Evolutionary conservation across 2,329 filamentous ascomycete species (phyloP), one percentile per base, ranked within the genome.

Genomic region (Neopestalotiopsis clavispora): DNA sequence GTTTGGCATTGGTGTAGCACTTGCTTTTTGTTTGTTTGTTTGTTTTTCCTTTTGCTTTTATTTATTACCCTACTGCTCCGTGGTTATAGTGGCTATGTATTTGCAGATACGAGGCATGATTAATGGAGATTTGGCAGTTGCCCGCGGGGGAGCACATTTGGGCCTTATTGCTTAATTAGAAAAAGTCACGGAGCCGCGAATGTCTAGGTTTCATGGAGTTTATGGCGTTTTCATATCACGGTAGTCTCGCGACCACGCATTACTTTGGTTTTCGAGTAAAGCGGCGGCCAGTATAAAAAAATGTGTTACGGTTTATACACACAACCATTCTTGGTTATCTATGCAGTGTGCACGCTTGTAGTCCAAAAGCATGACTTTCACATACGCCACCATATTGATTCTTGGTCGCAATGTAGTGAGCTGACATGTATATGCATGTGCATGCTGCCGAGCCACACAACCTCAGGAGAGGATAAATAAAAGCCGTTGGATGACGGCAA

Each of bases 21-120:
- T 63, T 56, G 66, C 42, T 59, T 42, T 28, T 28, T 28, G 23
- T 28, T 28, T 28, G 23, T 28, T 28, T 28, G 23, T 28, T 28
- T 23, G 23, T 3, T 28, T 28, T 28, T 28, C 23, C 23, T 28
- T 28, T 59, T n/a, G n/a, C n/a, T 45, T 30, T 38, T 38, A 38
- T 38, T 7, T 38, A 6, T 38, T 38, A 52, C 45, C 17, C 45
- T 52, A 20, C 17, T 20, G 34, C 42, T 42, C 49, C 49, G 42
- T 66, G 17, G 52, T 57, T 28, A 66, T 66, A 58, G 42, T 32
- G 52, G 69, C 68, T 69, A 20, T 62, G 40, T 45, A 38, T 71
- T 74, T 71, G 73, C 68, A 74, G 74, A 72, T 66, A 77, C 71
- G 75, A 77, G 68, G 74, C 73, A 77, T 72, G 76, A 77, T 69